Evolutionary conservation across 2,329 filamentous ascomycete genomes (phyloP), one percentile per base, ranked within the genome.

Genomic region (Knoxdaviesia capensis): DNA sequence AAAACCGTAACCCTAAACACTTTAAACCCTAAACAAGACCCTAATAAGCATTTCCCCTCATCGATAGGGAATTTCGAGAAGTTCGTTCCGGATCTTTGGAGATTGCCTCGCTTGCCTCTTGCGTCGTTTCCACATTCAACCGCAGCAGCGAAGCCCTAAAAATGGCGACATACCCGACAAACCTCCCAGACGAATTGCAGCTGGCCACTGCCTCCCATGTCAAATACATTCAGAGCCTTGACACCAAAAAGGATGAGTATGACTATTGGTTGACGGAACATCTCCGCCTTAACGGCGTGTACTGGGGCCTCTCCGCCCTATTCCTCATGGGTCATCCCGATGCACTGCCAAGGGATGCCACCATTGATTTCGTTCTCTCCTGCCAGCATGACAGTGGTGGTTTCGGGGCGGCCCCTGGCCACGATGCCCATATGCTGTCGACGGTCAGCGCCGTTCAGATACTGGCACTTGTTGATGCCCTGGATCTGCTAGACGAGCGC

Each of bases 181-280:
- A 20, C 20, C 20, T 20, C 11, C 54, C 61, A 31, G 57, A 62
- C 34, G 60, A 62, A 48, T 57, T 59, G 29, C 57, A 60, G 47
- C 62, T 75, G 40, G 65, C 66, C 40, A 62, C 62, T 5, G 65
- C 65, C 6, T 65, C 69, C 28, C 90, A 98, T 58, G 84, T 96
- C 52, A 75, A 77, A 56, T 98, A 96, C 59, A 85, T 98, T 51
- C 84, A 93, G 61, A 84, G 80, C 54, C 70, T 98, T 51, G 86
- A 98, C 60, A 86, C 80, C 49, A 79, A 81, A 56, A 86, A 82
- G 63, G 86, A 96, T 66, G 84, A 94, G 61, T 77, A 94, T 52
- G 86, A 94, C 59, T 98, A 96, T 65, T 94, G 88, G 81, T 69
- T 96, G 56, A 98, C 90, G 9, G 88, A 98, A 61, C 90, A 98